Conservation (phyloP, 768 basidiomycete genomes). For the Mycena chlorophos region DNA sequence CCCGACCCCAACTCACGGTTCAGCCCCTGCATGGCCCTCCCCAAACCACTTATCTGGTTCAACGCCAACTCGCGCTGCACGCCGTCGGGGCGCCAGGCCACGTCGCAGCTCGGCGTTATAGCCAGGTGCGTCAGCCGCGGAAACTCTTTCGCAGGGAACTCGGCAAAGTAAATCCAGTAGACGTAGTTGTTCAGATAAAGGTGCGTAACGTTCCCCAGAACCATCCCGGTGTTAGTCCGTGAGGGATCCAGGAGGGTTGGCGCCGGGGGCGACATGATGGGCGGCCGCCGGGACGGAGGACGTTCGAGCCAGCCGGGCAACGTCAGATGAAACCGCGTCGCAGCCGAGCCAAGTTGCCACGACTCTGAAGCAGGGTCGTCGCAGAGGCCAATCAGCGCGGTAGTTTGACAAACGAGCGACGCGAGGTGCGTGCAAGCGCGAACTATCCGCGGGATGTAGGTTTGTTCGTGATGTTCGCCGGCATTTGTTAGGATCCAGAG, state of each 20-base stretch:
- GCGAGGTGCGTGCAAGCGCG: neutral
- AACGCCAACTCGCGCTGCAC: neutral
- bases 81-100: too few relatives aligned
- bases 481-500: neutral
- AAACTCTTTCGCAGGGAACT: neutral
- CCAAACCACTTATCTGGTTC: neutral
- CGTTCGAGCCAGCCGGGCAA: neutral
- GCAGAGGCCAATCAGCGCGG: neutral
- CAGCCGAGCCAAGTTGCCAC: too few relatives aligned
- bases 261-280: neutral
- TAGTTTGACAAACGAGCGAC: neutral
- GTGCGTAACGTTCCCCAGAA: neutral
- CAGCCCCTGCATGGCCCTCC: neutral
- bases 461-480: neutral
- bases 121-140: neutral
- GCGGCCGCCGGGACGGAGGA: neutral
- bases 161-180: neutral
- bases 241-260: neutral
- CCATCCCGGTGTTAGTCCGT: neutral
- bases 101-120: too few relatives aligned
- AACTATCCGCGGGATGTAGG: neutral
- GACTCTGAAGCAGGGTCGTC: neutral
- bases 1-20: too few relatives aligned
- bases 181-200: neutral
- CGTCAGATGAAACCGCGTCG: too few relatives aligned